These are phyloP conservation scores for Erythrophleum fordii DNA, from an alignment of 306 rosid species.

Conservation along the genomic window DNA sequence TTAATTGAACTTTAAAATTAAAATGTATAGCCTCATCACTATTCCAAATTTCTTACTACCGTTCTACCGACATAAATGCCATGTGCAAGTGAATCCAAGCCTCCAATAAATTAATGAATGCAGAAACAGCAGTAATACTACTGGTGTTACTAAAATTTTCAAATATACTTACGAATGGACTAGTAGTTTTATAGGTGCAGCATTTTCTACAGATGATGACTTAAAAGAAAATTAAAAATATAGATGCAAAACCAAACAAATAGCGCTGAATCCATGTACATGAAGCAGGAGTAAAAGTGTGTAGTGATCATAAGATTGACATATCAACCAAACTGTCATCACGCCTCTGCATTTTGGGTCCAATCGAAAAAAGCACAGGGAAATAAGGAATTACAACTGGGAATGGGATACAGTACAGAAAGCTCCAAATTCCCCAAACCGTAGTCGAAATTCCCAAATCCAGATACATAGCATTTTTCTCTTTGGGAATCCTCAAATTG, in stretches of 20 bases:
- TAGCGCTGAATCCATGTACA: constrained; percentile 36
- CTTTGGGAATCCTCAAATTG: too few relatives aligned
- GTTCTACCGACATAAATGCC: constrained; percentile 12
- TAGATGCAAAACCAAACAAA: constrained; percentile 18
- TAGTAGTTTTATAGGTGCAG: constrained; percentile 24
- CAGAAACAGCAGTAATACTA: constrained; percentile 4
- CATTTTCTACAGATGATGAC: not conserved
- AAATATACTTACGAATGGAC: constrained; percentile 1
- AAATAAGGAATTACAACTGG: too few relatives aligned
- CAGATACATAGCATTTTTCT: too few relatives aligned
- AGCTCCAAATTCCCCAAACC: too few relatives aligned
- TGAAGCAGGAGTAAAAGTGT: constrained; percentile 16
- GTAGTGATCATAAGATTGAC: constrained; percentile 33
- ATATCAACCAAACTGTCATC: constrained; percentile 31
- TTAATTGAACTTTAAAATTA: constrained; percentile 2
- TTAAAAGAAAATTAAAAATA: not conserved
- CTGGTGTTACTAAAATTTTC: not conserved
- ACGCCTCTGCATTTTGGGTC: too few relatives aligned
- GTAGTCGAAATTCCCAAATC: too few relatives aligned
- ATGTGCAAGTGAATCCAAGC: constrained; percentile 61
- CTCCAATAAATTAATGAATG: constrained; percentile 26
- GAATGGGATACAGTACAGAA: too few relatives aligned
- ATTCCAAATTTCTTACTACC: constrained; percentile 40
- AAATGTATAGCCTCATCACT: not conserved
- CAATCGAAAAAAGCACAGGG: too few relatives aligned